Evolutionary conservation across 2,329 filamentous ascomycete species (phyloP).

Genomic region (Trichophyton equinum): DNA sequence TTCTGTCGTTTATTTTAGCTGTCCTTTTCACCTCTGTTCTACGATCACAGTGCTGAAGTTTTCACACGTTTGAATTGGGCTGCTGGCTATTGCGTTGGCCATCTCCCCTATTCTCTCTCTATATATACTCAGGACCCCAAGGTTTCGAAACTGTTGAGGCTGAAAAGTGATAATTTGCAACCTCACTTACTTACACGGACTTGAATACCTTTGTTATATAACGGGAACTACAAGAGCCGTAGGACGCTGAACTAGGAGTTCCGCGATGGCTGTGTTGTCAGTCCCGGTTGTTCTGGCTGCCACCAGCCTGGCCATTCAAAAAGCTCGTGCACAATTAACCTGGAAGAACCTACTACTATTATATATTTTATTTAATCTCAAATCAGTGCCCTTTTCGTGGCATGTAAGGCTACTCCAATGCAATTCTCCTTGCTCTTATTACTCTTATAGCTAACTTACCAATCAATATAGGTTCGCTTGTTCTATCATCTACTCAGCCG

Average conservation of each 20-base stretch:
- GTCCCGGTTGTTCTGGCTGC: not conserved
- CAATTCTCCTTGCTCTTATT: slow-evolving; percentile 23
- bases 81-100: not conserved
- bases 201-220: not conserved
- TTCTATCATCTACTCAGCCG: slow-evolving; percentile 47
- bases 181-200: not conserved
- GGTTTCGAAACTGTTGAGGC: not conserved
- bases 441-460: slow-evolving; percentile 18
- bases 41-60: too few relatives aligned
- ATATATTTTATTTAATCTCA: slow-evolving; percentile 54
- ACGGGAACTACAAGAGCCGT: not conserved
- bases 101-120: not conserved
- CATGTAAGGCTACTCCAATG: slow-evolving; percentile 42
- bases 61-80: not conserved
- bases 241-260: not conserved
- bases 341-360: slow-evolving; percentile 33
- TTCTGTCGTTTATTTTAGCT: not conserved
- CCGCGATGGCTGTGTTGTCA: slow-evolving; percentile 1
- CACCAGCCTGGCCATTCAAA: not conserved
- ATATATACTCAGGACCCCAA: not conserved
- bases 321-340: slow-evolving; percentile 12
- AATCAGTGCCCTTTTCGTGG: slow-evolving; percentile 63
- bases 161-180: not conserved
- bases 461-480: slow-evolving; percentile 40
- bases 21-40: not conserved